Evolutionary conservation across 2,329 filamentous ascomycete genomes (phyloP).

Genomic region (Claviceps arundinis): DNA sequence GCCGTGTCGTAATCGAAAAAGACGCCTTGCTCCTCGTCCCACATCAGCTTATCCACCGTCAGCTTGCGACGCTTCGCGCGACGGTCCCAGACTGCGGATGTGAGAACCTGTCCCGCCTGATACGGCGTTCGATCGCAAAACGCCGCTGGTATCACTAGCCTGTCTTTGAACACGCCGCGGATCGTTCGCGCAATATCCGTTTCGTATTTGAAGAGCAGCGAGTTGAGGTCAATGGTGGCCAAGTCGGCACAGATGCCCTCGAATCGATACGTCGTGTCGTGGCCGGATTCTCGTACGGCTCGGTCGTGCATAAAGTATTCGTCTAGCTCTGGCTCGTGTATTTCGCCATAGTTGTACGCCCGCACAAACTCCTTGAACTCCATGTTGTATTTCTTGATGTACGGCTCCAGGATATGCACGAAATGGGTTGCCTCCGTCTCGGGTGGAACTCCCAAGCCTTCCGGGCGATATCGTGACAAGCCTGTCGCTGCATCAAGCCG

Average conservation of each 20-base stretch:
- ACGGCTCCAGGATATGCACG: slow-evolving; percentile 67
- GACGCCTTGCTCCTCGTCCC: slow-evolving; percentile 86
- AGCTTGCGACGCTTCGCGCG: slow-evolving; percentile 73
- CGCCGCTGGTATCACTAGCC: slow-evolving; percentile 66
- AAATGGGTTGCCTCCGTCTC: slow-evolving; percentile 87
- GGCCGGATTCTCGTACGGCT: slow-evolving; percentile 88
- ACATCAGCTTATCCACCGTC: slow-evolving; percentile 83
- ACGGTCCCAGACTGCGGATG: slow-evolving; percentile 81
- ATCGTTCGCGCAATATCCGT: slow-evolving; percentile 83
- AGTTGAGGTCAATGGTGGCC: slow-evolving; percentile 90
- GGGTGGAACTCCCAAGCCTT: slow-evolving; percentile 74
- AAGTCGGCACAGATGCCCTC: slow-evolving; percentile 79
- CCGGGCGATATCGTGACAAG: slow-evolving; percentile 72
- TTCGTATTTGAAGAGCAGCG: slow-evolving; percentile 92
- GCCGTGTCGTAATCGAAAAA: slow-evolving; percentile 95
- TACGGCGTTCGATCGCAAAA: slow-evolving; percentile 57
- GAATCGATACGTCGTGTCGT: slow-evolving; percentile 90
- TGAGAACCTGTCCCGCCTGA: slow-evolving; percentile 57
- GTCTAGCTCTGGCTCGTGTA: slow-evolving; percentile 79
- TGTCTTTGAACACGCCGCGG: slow-evolving; percentile 70
- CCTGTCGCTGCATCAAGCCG: slow-evolving; percentile 66
- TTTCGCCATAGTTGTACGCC: slow-evolving; percentile 68
- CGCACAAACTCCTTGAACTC: slow-evolving; percentile 71
- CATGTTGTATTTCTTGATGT: slow-evolving; percentile 73
- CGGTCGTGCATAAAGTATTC: slow-evolving; percentile 94